Base-by-base conservation (phyloP, 1,139 yeast genomes). In the Meyerozyma athensensis region DNA sequence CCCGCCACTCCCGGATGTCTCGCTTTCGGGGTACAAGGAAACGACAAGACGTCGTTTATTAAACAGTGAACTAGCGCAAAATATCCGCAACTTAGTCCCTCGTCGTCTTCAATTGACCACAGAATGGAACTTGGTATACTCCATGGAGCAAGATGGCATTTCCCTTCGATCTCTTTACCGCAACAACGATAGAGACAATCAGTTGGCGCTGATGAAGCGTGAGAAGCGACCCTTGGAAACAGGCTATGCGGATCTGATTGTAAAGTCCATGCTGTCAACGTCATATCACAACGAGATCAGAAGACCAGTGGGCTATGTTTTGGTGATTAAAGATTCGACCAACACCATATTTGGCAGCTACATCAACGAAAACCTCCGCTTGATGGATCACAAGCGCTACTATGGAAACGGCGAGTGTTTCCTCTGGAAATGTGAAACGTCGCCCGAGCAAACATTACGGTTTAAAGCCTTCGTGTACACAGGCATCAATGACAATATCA, bases 371-470 rank as follows among this genome's bases (percentile, higher is more conserved):
- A 70, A 77, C 40, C 72, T 85, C 40, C 79, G 74, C 43, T 82
- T 89, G 4, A 71, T 81, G 48, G 89, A 82, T 35, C 79, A 79
- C 36, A 75, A 76, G 52, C 69, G 89, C 41, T 92, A 81, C 60
- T 85, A 81, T 50, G 98, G 98, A 2, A 90, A 89, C 58, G 97
- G 97, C 1, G 97, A 92, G 58, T 87, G 97, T 53, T 89, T 90
- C 51, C 68, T 92, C 24, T 92, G 97, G 97, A 86, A 84, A 50
- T 55, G 72, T 26, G 83, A 78, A 43, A 55, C 50, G 28, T 66
- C 59, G 7, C 58, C 37, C n/a, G 12, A 42, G 41, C 13, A 16
- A 18, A 48, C 48, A 7, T 46, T 51, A 10, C 53, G 86, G 39
- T 78, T 90, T 56, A 79, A 81, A 57, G 97, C 95, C 1, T 92